Evolutionary conservation across 163 green algal species (phyloP), one percentile per base, ranked within the genome.

Genomic region (Prototheca wickerhamii): DNA sequence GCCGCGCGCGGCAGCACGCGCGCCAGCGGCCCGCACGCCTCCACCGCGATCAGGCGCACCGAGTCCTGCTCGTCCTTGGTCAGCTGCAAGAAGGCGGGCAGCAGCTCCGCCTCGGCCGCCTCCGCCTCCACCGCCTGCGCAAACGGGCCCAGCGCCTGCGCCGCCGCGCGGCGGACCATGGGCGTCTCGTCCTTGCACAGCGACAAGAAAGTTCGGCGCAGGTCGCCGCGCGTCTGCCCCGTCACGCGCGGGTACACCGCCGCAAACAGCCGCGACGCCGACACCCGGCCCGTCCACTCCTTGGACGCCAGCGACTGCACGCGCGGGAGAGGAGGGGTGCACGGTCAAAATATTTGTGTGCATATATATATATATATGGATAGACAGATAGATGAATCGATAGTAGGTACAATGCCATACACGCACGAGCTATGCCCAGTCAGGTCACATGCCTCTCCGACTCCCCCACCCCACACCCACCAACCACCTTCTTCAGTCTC

Each of bases 171-270:
- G 32, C 92, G 77, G 12, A 99, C 94, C 94, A 99, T 99, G 31
- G 94, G 94, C 28, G 95, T 99, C 63, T 99, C 94, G 66, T 99
- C 94, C 18, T 87, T 83, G 79, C 83, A 93, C 42, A 99, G 77
- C 54, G 84, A 63, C 0, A 72, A 64, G 60, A 92, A 98, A 17
- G 91, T 51, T 20, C 76, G 60, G 40, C 93, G 81, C 59, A 98
- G 78, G 49, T 97, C 88, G 15, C 68, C 31, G 44, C 69, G 64
- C 12, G 26, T 26, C 30, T 54, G 29, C 58, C 55, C 58, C 54
- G 55, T 12, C 12, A 71, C 72, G 20, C 79, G 70, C 10, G 82
- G 69, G 72, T 98, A 98, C 2, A 86, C 87, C 1, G 82, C 81
- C 18, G 85, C 65, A 71, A 99, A 96, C 2, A 98, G 76, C 17